phyloP scores from a whole-genome alignment of 345 rosid species.

The Acer saccharum region DNA sequence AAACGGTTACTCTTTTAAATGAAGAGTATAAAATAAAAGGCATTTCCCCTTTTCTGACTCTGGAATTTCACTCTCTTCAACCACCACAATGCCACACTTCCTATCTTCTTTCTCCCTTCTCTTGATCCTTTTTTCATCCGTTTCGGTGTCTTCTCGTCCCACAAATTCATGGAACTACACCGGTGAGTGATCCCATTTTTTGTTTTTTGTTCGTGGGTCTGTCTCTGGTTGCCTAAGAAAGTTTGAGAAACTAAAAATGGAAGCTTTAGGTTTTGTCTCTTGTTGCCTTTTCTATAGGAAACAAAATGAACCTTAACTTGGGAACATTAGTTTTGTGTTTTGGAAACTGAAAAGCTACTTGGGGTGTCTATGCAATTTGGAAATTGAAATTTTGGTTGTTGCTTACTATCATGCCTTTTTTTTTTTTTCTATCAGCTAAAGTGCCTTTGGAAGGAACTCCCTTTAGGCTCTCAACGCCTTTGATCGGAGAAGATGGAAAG shows the following conservation, averaged over 20 bases:
- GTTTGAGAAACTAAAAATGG: not conserved
- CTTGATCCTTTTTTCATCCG: not conserved
- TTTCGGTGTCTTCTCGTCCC: conserved; percentile 3
- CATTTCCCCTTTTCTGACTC: not conserved
- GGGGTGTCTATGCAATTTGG: not conserved
- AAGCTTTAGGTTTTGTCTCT: no score
- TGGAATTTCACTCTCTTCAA: not conserved
- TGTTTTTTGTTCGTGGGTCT: not conserved
- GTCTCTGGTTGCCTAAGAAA: not conserved
- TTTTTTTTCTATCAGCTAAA: conserved; percentile 26
- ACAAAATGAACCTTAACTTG: no score
- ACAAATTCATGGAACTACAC: conserved; percentile 7
- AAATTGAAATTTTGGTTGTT: not conserved
- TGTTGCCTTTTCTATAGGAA: not conserved
- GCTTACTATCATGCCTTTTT: not conserved
- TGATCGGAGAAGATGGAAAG: conserved; percentile 66
- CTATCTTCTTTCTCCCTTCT: conserved; percentile 16
- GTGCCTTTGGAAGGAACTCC: conserved; percentile 19
- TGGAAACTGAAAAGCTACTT: not conserved
- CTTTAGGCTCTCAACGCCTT: conserved; percentile 62
- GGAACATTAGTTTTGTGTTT: not conserved
- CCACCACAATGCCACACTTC: conserved; percentile 16
- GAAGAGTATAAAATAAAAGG: not conserved
- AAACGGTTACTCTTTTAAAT: not conserved
- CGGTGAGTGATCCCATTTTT: not conserved